phyloP scores from a whole-genome alignment of 1,284 basidiomycete genomes.

The Meira miltonrushii region DNA sequence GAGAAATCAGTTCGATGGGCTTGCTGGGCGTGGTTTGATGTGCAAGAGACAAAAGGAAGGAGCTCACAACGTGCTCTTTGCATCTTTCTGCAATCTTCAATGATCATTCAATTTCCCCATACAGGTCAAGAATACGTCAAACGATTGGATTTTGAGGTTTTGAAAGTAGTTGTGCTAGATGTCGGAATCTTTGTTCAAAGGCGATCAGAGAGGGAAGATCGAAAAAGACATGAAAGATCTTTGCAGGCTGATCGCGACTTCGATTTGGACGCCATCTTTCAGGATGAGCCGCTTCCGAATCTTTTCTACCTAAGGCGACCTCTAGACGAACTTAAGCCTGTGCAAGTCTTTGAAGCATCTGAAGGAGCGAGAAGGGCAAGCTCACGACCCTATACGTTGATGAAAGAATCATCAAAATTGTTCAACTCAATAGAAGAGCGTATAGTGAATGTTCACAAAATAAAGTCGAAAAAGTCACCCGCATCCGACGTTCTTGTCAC shows the following conservation, averaged over 20 bases:
- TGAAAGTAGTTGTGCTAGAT: slow-evolving; percentile 18
- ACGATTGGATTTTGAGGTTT: slow-evolving; percentile 23
- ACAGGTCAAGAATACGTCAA: slow-evolving; percentile 32
- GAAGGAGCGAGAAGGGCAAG: too few relatives aligned
- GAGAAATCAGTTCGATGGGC: slow-evolving; percentile 25
- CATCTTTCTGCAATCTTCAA: slow-evolving; percentile 33
- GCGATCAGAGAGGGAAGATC: slow-evolving; percentile 28
- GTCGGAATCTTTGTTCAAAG: slow-evolving; percentile 37
- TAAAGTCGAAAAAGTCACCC: too few relatives aligned
- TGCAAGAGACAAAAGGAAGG: background rate
- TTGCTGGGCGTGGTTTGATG: slow-evolving; percentile 34
- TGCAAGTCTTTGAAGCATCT: too few relatives aligned
- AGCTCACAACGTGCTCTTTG: slow-evolving; percentile 23
- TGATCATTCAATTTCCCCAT: slow-evolving; percentile 33
- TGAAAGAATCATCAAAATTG: too few relatives aligned
- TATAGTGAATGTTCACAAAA: too few relatives aligned
- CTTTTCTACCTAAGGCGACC: slow-evolving; percentile 39
- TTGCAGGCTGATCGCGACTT: background rate
- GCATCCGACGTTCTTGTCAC: too few relatives aligned
- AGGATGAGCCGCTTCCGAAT: slow-evolving; percentile 21
- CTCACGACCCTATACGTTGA: too few relatives aligned
- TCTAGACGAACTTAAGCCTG: slow-evolving; percentile 29
- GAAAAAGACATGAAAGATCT: background rate
- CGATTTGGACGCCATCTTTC: slow-evolving; percentile 12
- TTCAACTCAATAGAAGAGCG: too few relatives aligned